These are phyloP conservation scores for Diaporthe longicolla DNA, from an alignment of 2,329 filamentous ascomycete species.

Conservation along the genomic window DNA sequence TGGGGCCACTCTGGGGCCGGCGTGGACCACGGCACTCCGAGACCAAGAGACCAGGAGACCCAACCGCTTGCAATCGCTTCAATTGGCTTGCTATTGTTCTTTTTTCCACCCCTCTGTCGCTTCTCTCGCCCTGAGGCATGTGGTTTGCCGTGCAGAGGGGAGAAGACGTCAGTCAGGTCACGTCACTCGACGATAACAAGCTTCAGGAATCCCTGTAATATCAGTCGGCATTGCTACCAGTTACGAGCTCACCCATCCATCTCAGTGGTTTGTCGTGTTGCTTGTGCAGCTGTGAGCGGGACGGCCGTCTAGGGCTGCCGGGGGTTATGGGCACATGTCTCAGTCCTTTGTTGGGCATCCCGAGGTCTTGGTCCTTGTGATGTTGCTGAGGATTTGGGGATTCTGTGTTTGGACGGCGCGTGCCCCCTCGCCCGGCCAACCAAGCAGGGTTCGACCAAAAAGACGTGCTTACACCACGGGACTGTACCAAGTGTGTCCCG, in stretches of 20 bases:
- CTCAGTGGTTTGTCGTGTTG: neutral
- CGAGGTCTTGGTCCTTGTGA: conserved; percentile 18
- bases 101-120: neutral
- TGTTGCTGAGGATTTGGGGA: neutral
- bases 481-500: conserved; percentile 6
- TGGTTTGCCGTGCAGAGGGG: neutral
- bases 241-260: conserved; percentile 35
- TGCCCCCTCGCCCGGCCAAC: conserved; percentile 14
- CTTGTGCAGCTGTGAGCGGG: neutral
- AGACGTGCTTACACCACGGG: neutral
- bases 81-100: conserved; percentile 12
- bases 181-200: conserved; percentile 19
- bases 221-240: neutral
- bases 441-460: conserved; percentile 3
- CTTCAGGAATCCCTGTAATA: conserved; percentile 1
- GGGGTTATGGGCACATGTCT: conserved; percentile 21
- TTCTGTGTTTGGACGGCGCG: conserved; percentile 3
- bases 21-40: conserved; percentile 22
- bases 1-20: conserved; percentile 2
- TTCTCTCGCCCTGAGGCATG: neutral
- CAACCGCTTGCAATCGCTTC: conserved; percentile 4
- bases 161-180: conserved; percentile 21
- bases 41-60: conserved; percentile 16
- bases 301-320: neutral
- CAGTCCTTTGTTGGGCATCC: conserved; percentile 26